A percentile compares a stretch with the other conserved stretches of the same genome.
Conservation (phyloP, 768 basidiomycete species). For the Boletus coccyginus region DNA sequence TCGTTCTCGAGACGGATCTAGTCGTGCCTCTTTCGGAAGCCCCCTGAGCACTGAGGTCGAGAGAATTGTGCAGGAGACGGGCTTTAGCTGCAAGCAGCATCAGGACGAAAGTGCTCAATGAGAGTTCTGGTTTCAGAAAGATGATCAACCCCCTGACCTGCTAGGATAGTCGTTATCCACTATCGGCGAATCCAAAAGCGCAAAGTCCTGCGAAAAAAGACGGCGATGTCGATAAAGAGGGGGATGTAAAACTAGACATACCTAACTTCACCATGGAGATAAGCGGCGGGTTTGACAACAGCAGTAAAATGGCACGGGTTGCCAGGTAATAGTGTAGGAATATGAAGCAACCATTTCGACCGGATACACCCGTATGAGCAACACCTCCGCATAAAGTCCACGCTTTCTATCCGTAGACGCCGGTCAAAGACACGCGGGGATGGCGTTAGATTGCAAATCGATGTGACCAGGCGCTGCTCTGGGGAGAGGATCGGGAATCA, state of each 20-base stretch:
- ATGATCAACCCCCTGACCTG: neutral
- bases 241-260: neutral
- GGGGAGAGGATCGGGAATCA: neutral
- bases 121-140: neutral
- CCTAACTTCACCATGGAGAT: neutral
- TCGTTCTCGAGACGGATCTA: neutral
- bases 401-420: neutral
- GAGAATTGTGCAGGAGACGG: no score
- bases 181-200: neutral
- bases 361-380: no score
- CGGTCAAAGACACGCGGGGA: slow-evolving; percentile 8
- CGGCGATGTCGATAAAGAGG: slow-evolving; percentile 2
- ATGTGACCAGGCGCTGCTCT: slow-evolving; percentile 1
- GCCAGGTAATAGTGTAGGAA: neutral
- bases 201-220: neutral
- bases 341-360: neutral
- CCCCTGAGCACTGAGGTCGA: neutral
- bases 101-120: neutral
- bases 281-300: neutral
- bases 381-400: slow-evolving; percentile 1
- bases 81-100: no score
- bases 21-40: neutral
- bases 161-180: neutral
- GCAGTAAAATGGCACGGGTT: neutral
- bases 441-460: slow-evolving; percentile 1